These are phyloP conservation scores for Flammula alnicola DNA, from an alignment of 1,284 basidiomycete species.

Conservation along the genomic window DNA sequence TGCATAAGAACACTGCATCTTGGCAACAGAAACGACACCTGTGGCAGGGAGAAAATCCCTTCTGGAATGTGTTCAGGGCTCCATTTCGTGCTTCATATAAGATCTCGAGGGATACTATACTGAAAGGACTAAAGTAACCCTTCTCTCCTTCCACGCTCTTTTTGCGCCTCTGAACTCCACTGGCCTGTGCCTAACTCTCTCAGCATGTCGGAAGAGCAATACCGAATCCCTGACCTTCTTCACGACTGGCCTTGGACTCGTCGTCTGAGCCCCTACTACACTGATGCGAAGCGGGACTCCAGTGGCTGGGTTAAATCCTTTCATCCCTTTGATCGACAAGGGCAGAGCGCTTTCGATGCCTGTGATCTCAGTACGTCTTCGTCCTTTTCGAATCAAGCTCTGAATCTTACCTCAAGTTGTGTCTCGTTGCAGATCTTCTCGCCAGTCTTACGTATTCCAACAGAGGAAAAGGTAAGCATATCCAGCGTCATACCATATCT, in stretches of 20 bases:
- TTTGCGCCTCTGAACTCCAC: neutral
- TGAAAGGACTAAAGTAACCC: too few species aligned
- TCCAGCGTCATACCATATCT: neutral
- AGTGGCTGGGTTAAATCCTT: slow-evolving; percentile 38
- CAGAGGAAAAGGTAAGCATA: slow-evolving; percentile 24
- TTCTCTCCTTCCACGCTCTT: too few species aligned
- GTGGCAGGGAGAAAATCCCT: neutral
- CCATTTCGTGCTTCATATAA: neutral
- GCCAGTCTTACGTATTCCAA: slow-evolving; percentile 30
- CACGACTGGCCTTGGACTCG: slow-evolving; percentile 41
- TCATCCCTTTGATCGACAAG: slow-evolving; percentile 36
- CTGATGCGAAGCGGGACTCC: slow-evolving; percentile 35
- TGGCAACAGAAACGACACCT: neutral
- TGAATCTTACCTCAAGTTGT: neutral
- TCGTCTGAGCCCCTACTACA: slow-evolving; percentile 38
- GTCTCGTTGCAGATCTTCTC: slow-evolving; percentile 28
- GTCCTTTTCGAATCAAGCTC: neutral
- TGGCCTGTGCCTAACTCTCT: neutral
- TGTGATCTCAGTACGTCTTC: slow-evolving; percentile 41
- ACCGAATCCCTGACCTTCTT: neutral
- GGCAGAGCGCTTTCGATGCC: slow-evolving; percentile 41
- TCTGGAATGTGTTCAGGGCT: neutral
- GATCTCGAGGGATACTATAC: too few species aligned
- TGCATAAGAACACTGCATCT: neutral
- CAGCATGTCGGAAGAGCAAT: neutral